Percentiles rank a stretch among this genome's conserved stretches.
Conservation (phyloP, 352 stramenopile genomes). For the Phytopythium kandeliae region DNA sequence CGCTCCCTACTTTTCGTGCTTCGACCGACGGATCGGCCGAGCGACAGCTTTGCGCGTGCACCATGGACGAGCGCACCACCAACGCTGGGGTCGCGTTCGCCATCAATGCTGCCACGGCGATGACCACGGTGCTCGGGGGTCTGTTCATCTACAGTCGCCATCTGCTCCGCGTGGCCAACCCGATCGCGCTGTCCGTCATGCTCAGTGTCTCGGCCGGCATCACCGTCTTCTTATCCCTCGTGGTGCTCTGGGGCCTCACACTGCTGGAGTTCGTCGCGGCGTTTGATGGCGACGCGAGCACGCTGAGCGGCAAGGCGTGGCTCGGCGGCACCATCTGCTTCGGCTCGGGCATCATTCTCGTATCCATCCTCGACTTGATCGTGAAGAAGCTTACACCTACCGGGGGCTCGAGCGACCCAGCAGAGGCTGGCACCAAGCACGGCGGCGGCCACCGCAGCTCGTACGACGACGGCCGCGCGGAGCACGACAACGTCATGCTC, state of each 20-base stretch:
- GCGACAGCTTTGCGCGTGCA: background rate
- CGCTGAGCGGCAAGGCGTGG: constrained; percentile 39
- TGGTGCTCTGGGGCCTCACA: constrained; percentile 48
- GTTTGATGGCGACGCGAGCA: constrained; percentile 22
- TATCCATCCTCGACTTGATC: constrained; percentile 40
- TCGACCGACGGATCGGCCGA: no score
- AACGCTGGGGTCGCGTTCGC: constrained; percentile 22
- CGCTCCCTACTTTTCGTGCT: no score
- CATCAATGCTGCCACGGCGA: constrained; percentile 33
- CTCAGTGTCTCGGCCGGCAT: constrained; percentile 57
- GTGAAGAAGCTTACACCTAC: constrained; percentile 33
- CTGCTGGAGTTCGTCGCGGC: constrained; percentile 23
- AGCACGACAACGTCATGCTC: constrained; percentile 16
- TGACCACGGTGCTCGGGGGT: constrained; percentile 49
- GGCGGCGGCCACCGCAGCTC: constrained; percentile 8
- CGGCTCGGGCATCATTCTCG: constrained; percentile 65
- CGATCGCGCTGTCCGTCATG: constrained; percentile 40
- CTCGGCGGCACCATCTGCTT: constrained; percentile 79
- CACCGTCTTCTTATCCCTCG: constrained; percentile 71
- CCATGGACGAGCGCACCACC: background rate
- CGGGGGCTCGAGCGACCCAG: constrained; percentile 12
- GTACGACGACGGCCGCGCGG: constrained; percentile 6
- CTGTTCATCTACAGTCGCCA: constrained; percentile 48
- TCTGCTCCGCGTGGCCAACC: constrained; percentile 46
- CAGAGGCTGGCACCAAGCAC: constrained; percentile 9